Base-by-base conservation (phyloP, 352 stramenopile genomes). In the Phytophthora chlamydospora region DNA sequence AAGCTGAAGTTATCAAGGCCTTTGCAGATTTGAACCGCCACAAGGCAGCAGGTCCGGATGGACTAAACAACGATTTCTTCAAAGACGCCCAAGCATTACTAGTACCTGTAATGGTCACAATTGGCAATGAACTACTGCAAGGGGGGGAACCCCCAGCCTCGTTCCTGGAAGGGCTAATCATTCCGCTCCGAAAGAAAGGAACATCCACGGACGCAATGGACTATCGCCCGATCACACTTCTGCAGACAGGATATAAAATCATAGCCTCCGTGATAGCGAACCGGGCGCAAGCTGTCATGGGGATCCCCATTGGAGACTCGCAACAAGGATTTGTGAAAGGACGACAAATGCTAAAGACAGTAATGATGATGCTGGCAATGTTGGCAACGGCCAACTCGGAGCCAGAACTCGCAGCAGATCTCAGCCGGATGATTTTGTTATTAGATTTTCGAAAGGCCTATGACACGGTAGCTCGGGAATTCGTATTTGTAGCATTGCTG, bases 311-410 rank as follows among this genome's bases (percentile, higher is more conserved):
- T 6, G 36, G 34, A 12, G 24, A 44, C 6, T 39, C 48, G 2
- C 48, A 57, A 17, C 48, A 57, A 39, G 21, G 36, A 1, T 57
- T 57, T 13, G 35, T 57, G 2, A 19, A 57, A 10, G 48, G 48
- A 0, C 6, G 24, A 11, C 21, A 57, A 14, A 31, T 45, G 14
- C 3, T 12, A 0, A 46, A 57, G 27, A 57, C 48, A 7, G 36
- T 47, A 1, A 38, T 46, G 33, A 46, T 46, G 24, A 47, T 57
- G 14, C 6, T 57, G 3, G 48, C 36, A 14, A 21, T 24, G 1
- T 3, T 24, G 3, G 21, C 21, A 24, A 39, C 29, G 3, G 36
- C 48, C 4, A 7, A 11, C 3, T 6, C 0, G 1, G 21, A 46
- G 17, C 27, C 32, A n/a, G 45, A 52, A 4, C 2, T 52, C 2